These are phyloP conservation scores for Phtheirospermum japonicum DNA, from an alignment of 257 asterid genomes.

Conservation along the genomic window DNA sequence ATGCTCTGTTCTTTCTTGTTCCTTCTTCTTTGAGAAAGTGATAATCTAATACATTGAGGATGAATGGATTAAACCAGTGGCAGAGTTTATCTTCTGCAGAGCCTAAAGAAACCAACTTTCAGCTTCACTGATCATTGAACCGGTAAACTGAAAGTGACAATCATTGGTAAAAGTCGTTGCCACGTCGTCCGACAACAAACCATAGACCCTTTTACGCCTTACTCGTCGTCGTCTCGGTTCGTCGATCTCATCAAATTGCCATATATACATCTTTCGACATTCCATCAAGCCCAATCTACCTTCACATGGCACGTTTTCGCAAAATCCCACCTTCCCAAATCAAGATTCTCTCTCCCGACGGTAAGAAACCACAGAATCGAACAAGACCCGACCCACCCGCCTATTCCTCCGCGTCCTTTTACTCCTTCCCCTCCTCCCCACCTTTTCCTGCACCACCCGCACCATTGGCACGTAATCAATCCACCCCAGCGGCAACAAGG, in stretches of 20 bases:
- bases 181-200: neutral
- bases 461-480: slow-evolving; percentile 45
- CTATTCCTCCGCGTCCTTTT: slow-evolving; percentile 47
- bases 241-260: neutral
- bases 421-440: slow-evolving; percentile 40
- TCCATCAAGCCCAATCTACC: neutral
- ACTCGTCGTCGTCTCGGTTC: too few relatives aligned
- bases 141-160: neutral
- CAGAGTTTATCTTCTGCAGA: neutral
- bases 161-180: neutral
- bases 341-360: slow-evolving; percentile 57
- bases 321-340: slow-evolving; percentile 34
- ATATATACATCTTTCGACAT: neutral
- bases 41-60: neutral
- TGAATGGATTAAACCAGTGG: neutral
- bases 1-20: too few relatives aligned
- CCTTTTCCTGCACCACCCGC: slow-evolving; percentile 41
- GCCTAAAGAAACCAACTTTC: neutral
- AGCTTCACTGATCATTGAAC: neutral
- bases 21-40: neutral
- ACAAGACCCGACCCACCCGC: slow-evolving; percentile 54
- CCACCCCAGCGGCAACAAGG: slow-evolving; percentile 67
- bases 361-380: slow-evolving; percentile 48
- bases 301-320: neutral
- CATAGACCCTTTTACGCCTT: too few relatives aligned